Base-by-base conservation (phyloP, 345 rosid species). In the Linum usitatissimum region DNA sequence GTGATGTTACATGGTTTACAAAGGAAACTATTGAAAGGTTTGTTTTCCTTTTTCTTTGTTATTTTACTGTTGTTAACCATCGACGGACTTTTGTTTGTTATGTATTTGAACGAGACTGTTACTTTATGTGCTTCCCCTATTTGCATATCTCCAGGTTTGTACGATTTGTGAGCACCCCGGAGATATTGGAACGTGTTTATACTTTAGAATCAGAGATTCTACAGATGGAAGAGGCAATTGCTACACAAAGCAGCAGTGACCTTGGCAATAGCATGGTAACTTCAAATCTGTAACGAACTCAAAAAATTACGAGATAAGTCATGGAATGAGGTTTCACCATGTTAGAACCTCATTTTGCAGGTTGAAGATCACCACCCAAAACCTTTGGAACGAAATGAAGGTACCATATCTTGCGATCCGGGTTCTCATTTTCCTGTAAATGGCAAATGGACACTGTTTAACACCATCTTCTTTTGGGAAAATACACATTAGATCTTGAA, bases 161-260 rank as follows among this genome's bases (percentile, higher is more conserved):
- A 64, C 99, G 99, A 28, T 93, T 93, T 75, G 97, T 93, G 68
- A 93, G 92, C 70, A 90, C 87, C 69, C 97, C 97, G 0, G 97
- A 87, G 81, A 71, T 90, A 39, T 63, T 93, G 70, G 97, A 93
- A 66, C 78, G 97, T 59, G 95, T 88, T 45, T 72, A 86, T 65
- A 75, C 81, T 13, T 64, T 84, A 55, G 99, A 93, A 79, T 87
- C 96, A 51, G 99, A 93, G 84, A 87, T 93, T 64, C 70, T 82
- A 71, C 99, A 93, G 80, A 87, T 90, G 53, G 88, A 82, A 63
- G 90, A 87, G 78, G 99, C 96, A 67, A 84, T 90, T 78, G 80
- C 80, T 34, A 81, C 79, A 60, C 99, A 87, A 76, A 77, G 83
- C 80, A 90, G 79, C 67, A 78, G 58, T 62, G 85, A 84, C 20